Evolutionary conservation across 768 basidiomycete species (phyloP), one percentile per base, ranked within the genome.

Genomic region (Lactarius deliciosus): DNA sequence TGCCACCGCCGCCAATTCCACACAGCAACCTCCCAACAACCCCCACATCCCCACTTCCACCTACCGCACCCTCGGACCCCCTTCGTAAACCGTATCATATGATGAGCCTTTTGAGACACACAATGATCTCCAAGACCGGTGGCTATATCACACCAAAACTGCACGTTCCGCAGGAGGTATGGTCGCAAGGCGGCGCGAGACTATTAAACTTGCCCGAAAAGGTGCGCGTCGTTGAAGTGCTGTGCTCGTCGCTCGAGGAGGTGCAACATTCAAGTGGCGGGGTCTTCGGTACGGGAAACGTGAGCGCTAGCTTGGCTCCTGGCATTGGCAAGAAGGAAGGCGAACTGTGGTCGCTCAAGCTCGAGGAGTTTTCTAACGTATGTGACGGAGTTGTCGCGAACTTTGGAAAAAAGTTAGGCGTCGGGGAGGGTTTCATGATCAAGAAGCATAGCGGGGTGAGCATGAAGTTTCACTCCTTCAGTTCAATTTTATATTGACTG

Each of bases 101-200:
- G 84, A 95, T 96, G 93, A 80, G 81, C 67, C 83, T 92, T 28
- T 79, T 96, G 43, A 82, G 87, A 66, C 85, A 80, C 60, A 93
- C 93, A 32, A 96, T 96, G 86, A 83, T 81, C 43, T 87, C 86
- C 43, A 81, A 83, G 67, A 86, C 89, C 5, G 94, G 94, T n/a
- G 93, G 92, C 38, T 96, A 95, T 75, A 80, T 96, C 64, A 94
- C 92, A 18, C 88, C 88, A 56, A 85, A 89, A 56, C 77, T 96
- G 70, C 94, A 94, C 76, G 90, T 96, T 34, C 93, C 94, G 16
- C 86, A 86, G 63, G 91, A 92, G 73, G 90, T 95, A 28, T 96
- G 94, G 94, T 90, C 91, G 54, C 91, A 93, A 74, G 90, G 90
- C 34, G 93, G 94, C 50, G 91, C 90, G 36, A 95, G 94, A 75